Percentiles rank a stretch among this genome's conserved stretches.
phyloP scores from a whole-genome alignment of 1,284 basidiomycete species.

The Heterobasidion annosum region DNA sequence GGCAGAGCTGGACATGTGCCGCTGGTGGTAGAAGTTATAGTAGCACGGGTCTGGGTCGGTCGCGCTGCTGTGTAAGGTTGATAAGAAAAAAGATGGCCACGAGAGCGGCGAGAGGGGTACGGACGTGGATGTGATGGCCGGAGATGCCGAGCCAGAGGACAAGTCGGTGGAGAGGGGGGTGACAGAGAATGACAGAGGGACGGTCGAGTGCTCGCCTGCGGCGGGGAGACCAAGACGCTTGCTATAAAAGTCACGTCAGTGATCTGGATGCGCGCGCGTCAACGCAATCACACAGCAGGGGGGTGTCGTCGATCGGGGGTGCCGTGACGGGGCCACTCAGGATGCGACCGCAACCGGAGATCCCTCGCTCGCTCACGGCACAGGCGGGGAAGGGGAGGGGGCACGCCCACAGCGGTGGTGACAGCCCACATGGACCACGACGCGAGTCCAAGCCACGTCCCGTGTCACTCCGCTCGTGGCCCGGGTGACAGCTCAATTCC shows the following conservation, averaged over 20 bases:
- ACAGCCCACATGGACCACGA: no score
- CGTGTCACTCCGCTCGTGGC: not conserved
- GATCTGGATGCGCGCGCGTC: not conserved
- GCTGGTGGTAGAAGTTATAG: constrained; percentile 13
- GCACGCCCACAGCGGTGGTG: no score
- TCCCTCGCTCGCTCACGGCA: no score
- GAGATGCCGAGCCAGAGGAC: constrained; percentile 33
- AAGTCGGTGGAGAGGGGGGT: constrained; percentile 3
- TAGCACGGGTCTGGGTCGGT: constrained; percentile 31
- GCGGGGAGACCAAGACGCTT: not conserved
- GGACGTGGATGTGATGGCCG: constrained; percentile 24
- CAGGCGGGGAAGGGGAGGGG: no score
- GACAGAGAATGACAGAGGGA: constrained; percentile 4
- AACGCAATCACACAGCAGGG: not conserved
- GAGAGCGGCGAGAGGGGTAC: constrained; percentile 10
- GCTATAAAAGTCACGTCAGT: not conserved
- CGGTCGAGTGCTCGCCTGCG: not conserved
- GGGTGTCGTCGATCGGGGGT: not conserved
- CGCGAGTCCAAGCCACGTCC: no score
- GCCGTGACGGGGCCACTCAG: no score
- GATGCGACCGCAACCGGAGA: no score
- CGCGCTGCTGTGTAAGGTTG: constrained; percentile 13
- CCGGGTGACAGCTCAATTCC: constrained; percentile 1
- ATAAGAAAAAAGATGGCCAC: constrained; percentile 12
- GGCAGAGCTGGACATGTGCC: constrained; percentile 22